Evolutionary conservation across 2,329 filamentous ascomycete species (phyloP).

Genomic region (Hypoxylon sp.): DNA sequence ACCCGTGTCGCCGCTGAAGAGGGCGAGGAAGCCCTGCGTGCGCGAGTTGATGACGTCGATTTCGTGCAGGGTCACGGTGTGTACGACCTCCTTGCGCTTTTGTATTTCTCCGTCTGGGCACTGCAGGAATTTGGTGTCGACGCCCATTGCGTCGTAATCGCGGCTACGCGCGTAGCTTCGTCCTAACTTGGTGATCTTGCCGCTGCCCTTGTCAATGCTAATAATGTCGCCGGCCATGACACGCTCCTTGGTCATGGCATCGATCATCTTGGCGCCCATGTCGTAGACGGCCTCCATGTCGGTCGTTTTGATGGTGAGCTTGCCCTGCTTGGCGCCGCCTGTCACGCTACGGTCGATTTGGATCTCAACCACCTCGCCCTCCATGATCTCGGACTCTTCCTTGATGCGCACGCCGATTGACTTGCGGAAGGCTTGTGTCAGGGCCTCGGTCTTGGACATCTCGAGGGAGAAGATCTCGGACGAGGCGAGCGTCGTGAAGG

Average conservation of each 20-base stretch:
- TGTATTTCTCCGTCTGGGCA: slow-evolving; percentile 98
- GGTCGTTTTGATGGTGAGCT: slow-evolving; percentile 98
- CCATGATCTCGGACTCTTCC: slow-evolving; percentile 98
- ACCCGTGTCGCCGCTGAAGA: slow-evolving; percentile 97
- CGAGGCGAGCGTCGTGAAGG: slow-evolving; percentile 94
- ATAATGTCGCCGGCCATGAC: slow-evolving; percentile 99
- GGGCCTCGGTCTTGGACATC: slow-evolving; percentile 98
- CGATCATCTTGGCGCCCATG: slow-evolving; percentile 99
- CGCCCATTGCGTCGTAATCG: slow-evolving; percentile 99
- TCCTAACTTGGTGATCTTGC: slow-evolving; percentile 97
- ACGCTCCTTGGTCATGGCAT: slow-evolving; percentile 99
- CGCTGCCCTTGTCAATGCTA: slow-evolving; percentile 97
- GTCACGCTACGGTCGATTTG: slow-evolving; percentile 98
- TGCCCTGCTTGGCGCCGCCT: slow-evolving; percentile 96
- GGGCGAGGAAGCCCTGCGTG: slow-evolving; percentile 96
- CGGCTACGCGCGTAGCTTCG: slow-evolving; percentile 93
- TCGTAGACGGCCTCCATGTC: slow-evolving; percentile 99
- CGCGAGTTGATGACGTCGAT: slow-evolving; percentile 99
- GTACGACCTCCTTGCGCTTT: slow-evolving; percentile 95
- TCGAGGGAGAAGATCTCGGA: slow-evolving; percentile 99
- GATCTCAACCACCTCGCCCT: slow-evolving; percentile 98
- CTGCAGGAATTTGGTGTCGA: slow-evolving; percentile 97
- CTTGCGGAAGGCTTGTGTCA: slow-evolving; percentile 98
- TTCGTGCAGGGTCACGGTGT: slow-evolving; percentile 96
- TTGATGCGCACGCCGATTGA: slow-evolving; percentile 98